Evolutionary conservation across 2,329 filamentous ascomycete genomes (phyloP).

Genomic region (Juglanconis oblonga): DNA sequence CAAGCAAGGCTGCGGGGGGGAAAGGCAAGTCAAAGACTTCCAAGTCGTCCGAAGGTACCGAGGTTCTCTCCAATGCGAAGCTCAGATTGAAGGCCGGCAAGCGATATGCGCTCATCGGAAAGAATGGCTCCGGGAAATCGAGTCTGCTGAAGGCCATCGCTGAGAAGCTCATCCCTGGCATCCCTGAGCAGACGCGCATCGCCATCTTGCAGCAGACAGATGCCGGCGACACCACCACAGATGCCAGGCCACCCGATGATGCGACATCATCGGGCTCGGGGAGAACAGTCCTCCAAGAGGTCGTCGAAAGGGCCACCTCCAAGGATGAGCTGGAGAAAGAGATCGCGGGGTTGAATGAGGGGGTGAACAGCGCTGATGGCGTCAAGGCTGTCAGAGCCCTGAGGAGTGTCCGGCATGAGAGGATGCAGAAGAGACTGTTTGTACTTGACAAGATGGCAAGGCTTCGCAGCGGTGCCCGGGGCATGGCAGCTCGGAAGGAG

Average conservation of each 20-base stretch:
- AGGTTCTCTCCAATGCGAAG: slow-evolving; percentile 68
- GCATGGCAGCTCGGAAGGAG: slow-evolving; percentile 72
- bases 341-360: slow-evolving; percentile 57
- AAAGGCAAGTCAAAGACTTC: slow-evolving; percentile 38
- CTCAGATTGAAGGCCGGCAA: slow-evolving; percentile 69
- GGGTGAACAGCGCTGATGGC: slow-evolving; percentile 56
- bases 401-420: slow-evolving; percentile 59
- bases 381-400: slow-evolving; percentile 59
- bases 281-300: slow-evolving; percentile 60
- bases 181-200: slow-evolving; percentile 63
- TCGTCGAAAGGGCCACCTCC: slow-evolving; percentile 60
- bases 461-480: slow-evolving; percentile 71
- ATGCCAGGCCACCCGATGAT: slow-evolving; percentile 24
- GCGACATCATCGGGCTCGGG: slow-evolving; percentile 14
- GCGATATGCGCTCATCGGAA: slow-evolving; percentile 74
- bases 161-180: slow-evolving; percentile 74
- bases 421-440: slow-evolving; percentile 62
- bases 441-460: slow-evolving; percentile 71
- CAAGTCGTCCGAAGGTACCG: slow-evolving; percentile 45
- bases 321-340: slow-evolving; percentile 58
- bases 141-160: slow-evolving; percentile 72
- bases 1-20: slow-evolving; percentile 1
- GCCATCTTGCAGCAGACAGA: slow-evolving; percentile 68
- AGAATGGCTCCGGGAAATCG: slow-evolving; percentile 82
- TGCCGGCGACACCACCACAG: slow-evolving; percentile 31